Conservation (phyloP, 495 filamentous ascomycete species). For the Hypoxylon fragiforme region DNA sequence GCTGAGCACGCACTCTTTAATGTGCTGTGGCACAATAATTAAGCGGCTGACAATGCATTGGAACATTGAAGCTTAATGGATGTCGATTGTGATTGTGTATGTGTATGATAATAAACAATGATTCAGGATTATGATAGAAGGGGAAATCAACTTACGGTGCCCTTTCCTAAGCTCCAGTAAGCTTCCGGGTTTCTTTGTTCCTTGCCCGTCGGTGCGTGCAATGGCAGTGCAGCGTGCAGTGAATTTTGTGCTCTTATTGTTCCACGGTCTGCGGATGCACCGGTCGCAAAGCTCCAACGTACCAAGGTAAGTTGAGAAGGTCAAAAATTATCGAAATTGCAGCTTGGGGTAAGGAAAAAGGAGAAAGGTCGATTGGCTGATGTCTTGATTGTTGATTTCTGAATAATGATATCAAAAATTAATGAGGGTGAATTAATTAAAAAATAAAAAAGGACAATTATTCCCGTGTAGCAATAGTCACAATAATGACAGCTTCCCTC, state of each 20-base stretch:
- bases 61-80: conserved; percentile 6
- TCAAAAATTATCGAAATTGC: neutral
- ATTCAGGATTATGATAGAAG: too few relatives aligned
- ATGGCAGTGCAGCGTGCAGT: too few relatives aligned
- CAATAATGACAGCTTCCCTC: conserved; percentile 9
- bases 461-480: conserved; percentile 2
- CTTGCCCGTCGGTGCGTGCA: neutral
- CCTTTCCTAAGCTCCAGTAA: neutral
- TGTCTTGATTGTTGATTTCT: conserved; percentile 9
- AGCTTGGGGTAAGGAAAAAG: neutral
- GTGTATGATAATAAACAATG: too few relatives aligned
- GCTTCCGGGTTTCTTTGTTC: neutral
- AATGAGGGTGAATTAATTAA: conserved; percentile 3
- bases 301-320: conserved; percentile 2
- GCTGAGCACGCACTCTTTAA: conserved; percentile 1
- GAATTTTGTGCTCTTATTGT: too few relatives aligned
- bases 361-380: conserved; percentile 18
- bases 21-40: neutral
- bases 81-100: conserved; percentile 7
- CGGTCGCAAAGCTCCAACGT: conserved; percentile 17
- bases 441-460: conserved; percentile 16
- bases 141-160: conserved; percentile 10
- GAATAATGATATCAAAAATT: conserved; percentile 16
- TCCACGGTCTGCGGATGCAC: conserved; percentile 16
- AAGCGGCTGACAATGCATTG: too few relatives aligned